phyloP scores from a whole-genome alignment of 78 protist species.

The Goniomonas avonlea region DNA sequence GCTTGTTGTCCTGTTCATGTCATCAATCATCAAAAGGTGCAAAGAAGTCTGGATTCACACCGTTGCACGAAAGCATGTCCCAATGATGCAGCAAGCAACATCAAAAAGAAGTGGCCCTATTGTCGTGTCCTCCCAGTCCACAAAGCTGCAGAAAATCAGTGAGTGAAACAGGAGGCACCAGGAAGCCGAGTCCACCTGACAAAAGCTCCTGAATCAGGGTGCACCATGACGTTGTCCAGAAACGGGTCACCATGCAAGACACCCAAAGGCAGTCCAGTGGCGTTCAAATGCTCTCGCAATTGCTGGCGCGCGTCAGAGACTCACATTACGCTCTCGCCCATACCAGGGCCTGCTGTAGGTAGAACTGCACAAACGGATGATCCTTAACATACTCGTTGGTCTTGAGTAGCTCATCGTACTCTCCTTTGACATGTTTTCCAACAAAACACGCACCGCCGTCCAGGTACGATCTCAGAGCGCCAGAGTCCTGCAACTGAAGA shows the following conservation, averaged over 20 bases:
- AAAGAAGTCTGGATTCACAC: too few species aligned
- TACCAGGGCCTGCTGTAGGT: neutral
- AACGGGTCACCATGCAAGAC: conserved; percentile 3
- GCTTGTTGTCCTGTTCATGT: neutral
- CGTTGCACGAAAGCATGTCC: neutral
- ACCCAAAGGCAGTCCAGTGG: too few species aligned
- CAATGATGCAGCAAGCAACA: neutral
- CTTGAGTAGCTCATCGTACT: neutral
- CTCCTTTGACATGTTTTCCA: neutral
- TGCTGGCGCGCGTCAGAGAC: too few species aligned
- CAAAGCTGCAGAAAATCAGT: neutral
- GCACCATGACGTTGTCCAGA: conserved; percentile 15
- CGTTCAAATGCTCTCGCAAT: too few species aligned
- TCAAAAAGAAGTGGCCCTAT: neutral
- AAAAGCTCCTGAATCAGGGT: too few species aligned
- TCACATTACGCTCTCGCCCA: too few species aligned
- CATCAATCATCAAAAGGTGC: too few species aligned
- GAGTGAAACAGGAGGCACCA: too few species aligned
- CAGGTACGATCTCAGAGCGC: neutral
- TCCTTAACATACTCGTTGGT: neutral
- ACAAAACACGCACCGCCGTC: conserved; percentile 6
- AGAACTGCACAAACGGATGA: neutral
- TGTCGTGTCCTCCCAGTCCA: neutral
- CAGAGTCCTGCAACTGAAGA: too few species aligned
- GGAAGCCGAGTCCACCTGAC: neutral